These are phyloP conservation scores for Sordariomycetes sp. DNA, from an alignment of 2,329 filamentous ascomycete species.

Conservation along the genomic window DNA sequence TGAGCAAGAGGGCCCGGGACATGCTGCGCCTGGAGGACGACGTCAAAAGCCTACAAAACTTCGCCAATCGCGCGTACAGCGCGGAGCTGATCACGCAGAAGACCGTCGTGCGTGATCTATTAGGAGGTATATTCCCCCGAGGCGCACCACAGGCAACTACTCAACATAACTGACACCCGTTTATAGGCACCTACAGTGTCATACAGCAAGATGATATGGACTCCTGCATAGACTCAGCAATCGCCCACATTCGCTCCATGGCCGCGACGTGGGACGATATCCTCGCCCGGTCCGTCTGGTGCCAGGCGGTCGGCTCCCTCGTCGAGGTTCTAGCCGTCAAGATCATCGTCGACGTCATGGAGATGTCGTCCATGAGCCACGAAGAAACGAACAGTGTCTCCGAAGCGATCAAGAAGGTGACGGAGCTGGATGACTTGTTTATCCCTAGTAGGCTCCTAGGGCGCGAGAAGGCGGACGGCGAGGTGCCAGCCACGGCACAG, in stretches of 20 bases:
- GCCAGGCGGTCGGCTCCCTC: slow-evolving; percentile 50
- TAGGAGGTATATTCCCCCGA: slow-evolving; percentile 32
- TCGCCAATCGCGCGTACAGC: slow-evolving; percentile 51
- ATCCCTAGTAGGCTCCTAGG: slow-evolving; percentile 28
- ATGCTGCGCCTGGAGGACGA: slow-evolving; percentile 51
- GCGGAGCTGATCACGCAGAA: slow-evolving; percentile 51
- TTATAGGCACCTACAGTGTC: slow-evolving; percentile 41
- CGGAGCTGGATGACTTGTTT: slow-evolving; percentile 50
- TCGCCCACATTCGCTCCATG: slow-evolving; percentile 39
- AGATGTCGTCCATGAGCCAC: slow-evolving; percentile 49
- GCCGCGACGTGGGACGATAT: slow-evolving; percentile 47
- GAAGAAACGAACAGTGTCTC: slow-evolving; percentile 55
- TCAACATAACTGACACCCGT: neutral
- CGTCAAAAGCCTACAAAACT: slow-evolving; percentile 45
- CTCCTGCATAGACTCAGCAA: slow-evolving; percentile 40
- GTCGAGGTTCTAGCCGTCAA: slow-evolving; percentile 49
- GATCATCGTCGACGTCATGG: slow-evolving; percentile 50
- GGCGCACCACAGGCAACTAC: neutral
- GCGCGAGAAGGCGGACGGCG: slow-evolving; percentile 18
- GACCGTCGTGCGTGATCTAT: slow-evolving; percentile 48
- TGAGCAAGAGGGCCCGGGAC: slow-evolving; percentile 35
- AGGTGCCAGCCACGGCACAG: slow-evolving; percentile 45
- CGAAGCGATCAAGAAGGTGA: slow-evolving; percentile 44
- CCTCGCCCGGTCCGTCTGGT: slow-evolving; percentile 50
- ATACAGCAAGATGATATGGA: slow-evolving; percentile 46